These are phyloP conservation scores for Triticum dicoccoides DNA, from an alignment of 176 grass and related monocot species.

Conservation along the genomic window DNA sequence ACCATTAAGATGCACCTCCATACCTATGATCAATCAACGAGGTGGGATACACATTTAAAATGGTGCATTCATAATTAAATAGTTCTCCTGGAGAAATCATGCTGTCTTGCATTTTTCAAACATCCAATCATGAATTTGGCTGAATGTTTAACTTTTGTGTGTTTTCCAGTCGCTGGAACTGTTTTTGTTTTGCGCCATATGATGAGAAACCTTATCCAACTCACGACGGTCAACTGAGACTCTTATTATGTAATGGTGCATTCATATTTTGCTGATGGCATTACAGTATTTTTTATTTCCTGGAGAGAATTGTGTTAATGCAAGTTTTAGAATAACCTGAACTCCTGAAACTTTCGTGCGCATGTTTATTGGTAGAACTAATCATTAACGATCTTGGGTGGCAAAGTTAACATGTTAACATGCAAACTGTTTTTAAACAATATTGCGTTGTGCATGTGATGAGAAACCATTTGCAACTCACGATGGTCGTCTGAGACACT, in stretches of 20 bases:
- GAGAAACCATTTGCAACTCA: slow-evolving; percentile 44
- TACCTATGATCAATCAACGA: neutral
- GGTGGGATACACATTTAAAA: neutral
- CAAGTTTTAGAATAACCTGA: neutral
- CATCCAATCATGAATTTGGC: neutral
- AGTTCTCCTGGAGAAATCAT: neutral
- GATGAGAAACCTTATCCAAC: slow-evolving; percentile 61
- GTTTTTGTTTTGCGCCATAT: slow-evolving; percentile 37
- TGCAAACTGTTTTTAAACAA: neutral
- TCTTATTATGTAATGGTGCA: slow-evolving; percentile 63
- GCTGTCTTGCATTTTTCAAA: neutral
- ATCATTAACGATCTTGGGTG: neutral
- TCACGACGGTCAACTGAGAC: slow-evolving; percentile 70
- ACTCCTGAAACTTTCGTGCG: neutral
- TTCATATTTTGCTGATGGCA: slow-evolving; percentile 59
- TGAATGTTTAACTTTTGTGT: neutral
- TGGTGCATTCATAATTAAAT: neutral
- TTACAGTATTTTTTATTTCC: neutral
- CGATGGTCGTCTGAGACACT: slow-evolving; percentile 68
- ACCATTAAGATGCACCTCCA: neutral
- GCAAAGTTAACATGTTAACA: neutral
- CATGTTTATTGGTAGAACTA: neutral
- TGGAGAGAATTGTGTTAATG: neutral
- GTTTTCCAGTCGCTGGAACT: neutral
- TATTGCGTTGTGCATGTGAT: neutral